Evolutionary conservation across 345 rosid species (phyloP).

Genomic region (Jatropha curcas): DNA sequence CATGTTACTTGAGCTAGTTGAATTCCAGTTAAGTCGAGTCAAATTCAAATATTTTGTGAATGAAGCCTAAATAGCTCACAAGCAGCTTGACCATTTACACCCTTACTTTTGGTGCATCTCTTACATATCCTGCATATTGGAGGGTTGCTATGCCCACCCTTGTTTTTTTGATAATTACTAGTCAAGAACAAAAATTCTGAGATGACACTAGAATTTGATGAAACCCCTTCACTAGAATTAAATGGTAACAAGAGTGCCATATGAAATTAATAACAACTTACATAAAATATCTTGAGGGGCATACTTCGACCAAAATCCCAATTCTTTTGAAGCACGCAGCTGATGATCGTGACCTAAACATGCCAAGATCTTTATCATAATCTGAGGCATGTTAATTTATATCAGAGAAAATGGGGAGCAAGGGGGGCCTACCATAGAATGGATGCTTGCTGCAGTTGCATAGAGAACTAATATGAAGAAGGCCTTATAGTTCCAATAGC

Average conservation of each 20-base stretch:
- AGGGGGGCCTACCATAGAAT: slow-evolving; percentile 54
- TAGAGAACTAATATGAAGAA: slow-evolving; percentile 31
- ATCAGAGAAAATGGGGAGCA: not conserved
- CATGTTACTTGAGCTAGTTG: too few relatives aligned
- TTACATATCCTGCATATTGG: not conserved
- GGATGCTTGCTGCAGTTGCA: slow-evolving; percentile 61
- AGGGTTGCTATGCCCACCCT: not conserved
- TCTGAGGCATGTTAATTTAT: not conserved
- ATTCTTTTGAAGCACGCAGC: slow-evolving; percentile 42
- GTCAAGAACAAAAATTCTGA: too few relatives aligned
- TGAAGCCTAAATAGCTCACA: too few relatives aligned
- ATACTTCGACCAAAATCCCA: slow-evolving; percentile 39
- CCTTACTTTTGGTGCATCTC: too few relatives aligned
- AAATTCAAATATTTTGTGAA: too few relatives aligned
- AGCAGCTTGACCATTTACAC: too few relatives aligned
- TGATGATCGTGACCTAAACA: slow-evolving; percentile 48
- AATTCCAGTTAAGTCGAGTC: too few relatives aligned
- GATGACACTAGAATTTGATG: not conserved
- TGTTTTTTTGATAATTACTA: not conserved
- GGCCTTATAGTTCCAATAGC: slow-evolving; percentile 31
- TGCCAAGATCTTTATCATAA: slow-evolving; percentile 15
- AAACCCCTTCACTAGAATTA: not conserved
- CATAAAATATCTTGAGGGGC: slow-evolving; percentile 50
- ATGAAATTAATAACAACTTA: slow-evolving; percentile 33
- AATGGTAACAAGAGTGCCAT: not conserved